Evolutionary conservation across 805 yeast species (phyloP).

Genomic region (Suhomyces prunicola): DNA sequence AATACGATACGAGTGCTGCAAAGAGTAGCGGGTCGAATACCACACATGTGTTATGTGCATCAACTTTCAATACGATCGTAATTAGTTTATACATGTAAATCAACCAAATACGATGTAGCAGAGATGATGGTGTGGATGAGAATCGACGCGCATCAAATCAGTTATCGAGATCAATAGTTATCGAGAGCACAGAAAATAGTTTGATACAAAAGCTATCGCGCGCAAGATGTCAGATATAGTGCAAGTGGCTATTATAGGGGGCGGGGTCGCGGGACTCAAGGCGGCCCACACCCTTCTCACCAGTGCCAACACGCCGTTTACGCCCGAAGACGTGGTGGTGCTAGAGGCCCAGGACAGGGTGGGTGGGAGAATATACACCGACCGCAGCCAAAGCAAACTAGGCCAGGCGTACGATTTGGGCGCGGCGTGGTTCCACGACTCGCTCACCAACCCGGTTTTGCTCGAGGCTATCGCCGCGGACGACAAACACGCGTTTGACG

Average conservation of each 20-base stretch:
- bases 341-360: slow-evolving; percentile 23
- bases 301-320: slow-evolving; percentile 12
- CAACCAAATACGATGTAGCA: too few species aligned
- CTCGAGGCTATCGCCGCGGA: slow-evolving; percentile 16
- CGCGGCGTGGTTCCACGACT: slow-evolving; percentile 90
- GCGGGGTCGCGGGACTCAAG: slow-evolving; percentile 24
- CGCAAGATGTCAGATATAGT: neutral
- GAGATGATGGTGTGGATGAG: too few species aligned
- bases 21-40: too few species aligned
- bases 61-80: too few species aligned
- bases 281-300: slow-evolving; percentile 24
- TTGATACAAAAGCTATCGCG: neutral
- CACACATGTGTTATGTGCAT: too few species aligned
- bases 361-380: slow-evolving; percentile 24
- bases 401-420: slow-evolving; percentile 65
- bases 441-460: slow-evolving; percentile 54
- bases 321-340: slow-evolving; percentile 13
- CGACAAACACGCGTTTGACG: slow-evolving; percentile 13
- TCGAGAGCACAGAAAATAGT: neutral
- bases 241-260: slow-evolving; percentile 17
- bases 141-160: neutral
- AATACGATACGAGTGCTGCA: too few species aligned
- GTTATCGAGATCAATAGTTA: too few species aligned
- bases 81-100: too few species aligned
- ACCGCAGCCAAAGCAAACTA: slow-evolving; percentile 11